These are phyloP conservation scores for Panicum virgatum DNA, from an alignment of 202 grass and related monocot genomes.

Conservation along the genomic window DNA sequence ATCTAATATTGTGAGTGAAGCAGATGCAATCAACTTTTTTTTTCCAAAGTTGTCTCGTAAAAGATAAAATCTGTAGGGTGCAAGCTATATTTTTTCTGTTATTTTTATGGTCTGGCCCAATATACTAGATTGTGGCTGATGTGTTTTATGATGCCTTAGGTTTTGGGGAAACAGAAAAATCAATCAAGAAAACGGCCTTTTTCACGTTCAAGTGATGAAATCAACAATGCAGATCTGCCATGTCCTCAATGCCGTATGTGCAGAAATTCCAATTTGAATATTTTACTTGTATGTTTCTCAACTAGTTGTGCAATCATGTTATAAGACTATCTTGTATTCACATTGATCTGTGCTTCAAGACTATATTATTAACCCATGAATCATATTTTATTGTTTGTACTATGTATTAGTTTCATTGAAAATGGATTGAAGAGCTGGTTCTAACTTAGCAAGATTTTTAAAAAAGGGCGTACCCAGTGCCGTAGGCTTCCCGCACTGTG, in stretches of 20 bases:
- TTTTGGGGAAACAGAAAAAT: constrained; percentile 58
- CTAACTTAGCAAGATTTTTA: neutral
- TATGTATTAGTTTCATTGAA: constrained; percentile 7
- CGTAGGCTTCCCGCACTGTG: too few species aligned
- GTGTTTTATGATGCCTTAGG: constrained; percentile 46
- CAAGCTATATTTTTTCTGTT: constrained; percentile 7
- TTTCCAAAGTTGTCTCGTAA: neutral
- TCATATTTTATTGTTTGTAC: neutral
- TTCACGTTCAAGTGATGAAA: constrained; percentile 45
- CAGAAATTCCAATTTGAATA: neutral
- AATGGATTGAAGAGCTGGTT: constrained; percentile 3
- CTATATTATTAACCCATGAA: constrained; percentile 7
- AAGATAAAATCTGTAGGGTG: neutral
- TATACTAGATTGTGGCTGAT: constrained; percentile 2
- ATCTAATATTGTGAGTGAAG: constrained; percentile 64
- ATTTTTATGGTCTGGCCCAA: constrained; percentile 29
- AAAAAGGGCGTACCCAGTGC: too few species aligned
- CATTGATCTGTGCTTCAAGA: neutral
- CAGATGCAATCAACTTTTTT: constrained; percentile 10
- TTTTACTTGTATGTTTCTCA: neutral
- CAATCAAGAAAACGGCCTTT: constrained; percentile 69
- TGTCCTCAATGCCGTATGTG: constrained; percentile 81
- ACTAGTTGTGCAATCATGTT: neutral
- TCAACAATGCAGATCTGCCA: constrained; percentile 44
- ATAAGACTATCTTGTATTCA: neutral